Conservation (phyloP, 768 basidiomycete species). For the Lentinula boryana region DNA sequence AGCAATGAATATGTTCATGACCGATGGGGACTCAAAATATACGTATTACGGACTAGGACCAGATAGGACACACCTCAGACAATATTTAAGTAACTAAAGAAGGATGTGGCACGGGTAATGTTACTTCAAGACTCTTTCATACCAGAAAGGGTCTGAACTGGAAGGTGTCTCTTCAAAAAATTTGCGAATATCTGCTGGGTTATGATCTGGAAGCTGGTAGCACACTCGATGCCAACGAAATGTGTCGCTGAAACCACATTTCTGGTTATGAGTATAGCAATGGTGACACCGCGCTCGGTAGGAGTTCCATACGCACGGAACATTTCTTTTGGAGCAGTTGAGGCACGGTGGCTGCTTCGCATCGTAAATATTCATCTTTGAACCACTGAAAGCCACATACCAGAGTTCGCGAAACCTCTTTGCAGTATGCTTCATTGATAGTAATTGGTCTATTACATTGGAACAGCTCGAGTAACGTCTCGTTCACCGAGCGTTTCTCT, state of each 20-base stretch:
- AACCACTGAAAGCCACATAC: not conserved
- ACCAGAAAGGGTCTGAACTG: not conserved
- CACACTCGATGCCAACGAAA: not conserved
- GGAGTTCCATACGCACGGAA: not conserved
- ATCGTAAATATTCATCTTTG: not conserved
- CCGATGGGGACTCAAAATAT: too few species aligned
- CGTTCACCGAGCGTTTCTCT: not conserved
- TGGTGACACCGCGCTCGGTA: not conserved
- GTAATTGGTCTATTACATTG: not conserved
- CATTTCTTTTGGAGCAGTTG: not conserved
- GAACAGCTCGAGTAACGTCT: not conserved
- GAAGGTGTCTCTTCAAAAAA: not conserved
- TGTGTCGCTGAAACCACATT: not conserved
- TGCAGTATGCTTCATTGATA: not conserved
- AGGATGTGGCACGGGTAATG: too few species aligned
- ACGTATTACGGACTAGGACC: too few species aligned
- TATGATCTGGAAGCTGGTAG: not conserved
- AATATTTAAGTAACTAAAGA: too few species aligned
- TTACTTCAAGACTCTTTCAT: too few species aligned
- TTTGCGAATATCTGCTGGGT: not conserved
- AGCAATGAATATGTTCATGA: too few species aligned
- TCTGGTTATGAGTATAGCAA: not conserved
- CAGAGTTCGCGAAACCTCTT: not conserved
- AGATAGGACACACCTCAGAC: too few species aligned
- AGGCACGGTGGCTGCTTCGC: not conserved